These are phyloP conservation scores for Zygotorulaspora florentina DNA, from an alignment of 805 yeast genomes.

Conservation along the genomic window DNA sequence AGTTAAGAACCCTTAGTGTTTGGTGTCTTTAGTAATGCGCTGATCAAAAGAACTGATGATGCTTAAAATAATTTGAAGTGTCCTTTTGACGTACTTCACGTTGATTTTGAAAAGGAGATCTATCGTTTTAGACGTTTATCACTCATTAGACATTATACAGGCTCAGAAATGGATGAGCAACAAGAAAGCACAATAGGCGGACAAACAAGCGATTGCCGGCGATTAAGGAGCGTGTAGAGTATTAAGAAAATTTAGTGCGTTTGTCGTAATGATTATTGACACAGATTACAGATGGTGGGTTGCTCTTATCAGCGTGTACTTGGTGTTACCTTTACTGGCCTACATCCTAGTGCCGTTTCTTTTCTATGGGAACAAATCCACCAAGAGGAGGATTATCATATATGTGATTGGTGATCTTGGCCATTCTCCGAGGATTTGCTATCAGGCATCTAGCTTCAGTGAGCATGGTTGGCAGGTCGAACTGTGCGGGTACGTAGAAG, in stretches of 20 bases:
- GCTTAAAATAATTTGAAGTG: neutral
- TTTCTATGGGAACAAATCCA: constrained; percentile 33
- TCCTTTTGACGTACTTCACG: neutral
- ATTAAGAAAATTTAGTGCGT: too few species aligned
- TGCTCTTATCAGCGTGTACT: constrained; percentile 42
- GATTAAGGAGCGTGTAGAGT: too few species aligned
- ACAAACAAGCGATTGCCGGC: too few species aligned
- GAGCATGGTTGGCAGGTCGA: constrained; percentile 66
- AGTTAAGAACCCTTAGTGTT: neutral
- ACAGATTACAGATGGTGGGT: constrained; percentile 14
- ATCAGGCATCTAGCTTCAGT: constrained; percentile 81
- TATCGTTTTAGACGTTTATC: neutral
- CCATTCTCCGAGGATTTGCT: constrained; percentile 90
- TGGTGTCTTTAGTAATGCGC: neutral
- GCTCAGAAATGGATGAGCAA: too few species aligned
- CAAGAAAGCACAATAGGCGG: too few species aligned
- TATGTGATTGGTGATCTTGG: constrained; percentile 91
- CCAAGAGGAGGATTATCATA: constrained; percentile 58
- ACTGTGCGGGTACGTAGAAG: constrained; percentile 76
- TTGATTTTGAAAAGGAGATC: constrained; percentile 1
- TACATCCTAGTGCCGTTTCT: constrained; percentile 37
- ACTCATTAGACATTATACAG: neutral
- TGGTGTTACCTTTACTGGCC: constrained; percentile 36
- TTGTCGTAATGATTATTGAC: constrained; percentile 7
- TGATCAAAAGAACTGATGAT: neutral